Conservation (phyloP, 2,329 filamentous ascomycete species). For the Tympanopsis confertula region DNA sequence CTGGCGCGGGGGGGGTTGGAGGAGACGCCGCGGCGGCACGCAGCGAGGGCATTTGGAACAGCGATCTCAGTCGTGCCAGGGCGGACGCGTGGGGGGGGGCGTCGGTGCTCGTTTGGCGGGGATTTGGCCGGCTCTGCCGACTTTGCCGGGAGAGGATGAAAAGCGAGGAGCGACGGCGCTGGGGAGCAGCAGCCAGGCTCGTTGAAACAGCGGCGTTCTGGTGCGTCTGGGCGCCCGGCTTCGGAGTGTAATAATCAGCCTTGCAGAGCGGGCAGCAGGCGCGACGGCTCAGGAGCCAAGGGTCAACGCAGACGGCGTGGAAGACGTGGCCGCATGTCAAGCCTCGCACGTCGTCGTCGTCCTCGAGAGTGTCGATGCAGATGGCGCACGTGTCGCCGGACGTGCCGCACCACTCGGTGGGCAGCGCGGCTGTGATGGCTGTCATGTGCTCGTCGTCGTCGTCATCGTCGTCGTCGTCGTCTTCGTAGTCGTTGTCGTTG, state of each 20-base stretch:
- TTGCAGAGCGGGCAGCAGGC: conserved; percentile 97
- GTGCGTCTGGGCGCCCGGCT: conserved; percentile 55
- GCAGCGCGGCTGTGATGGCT: conserved; percentile 70
- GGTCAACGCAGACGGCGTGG: conserved; percentile 89
- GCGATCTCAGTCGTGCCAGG: too few relatives aligned
- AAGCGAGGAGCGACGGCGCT: too few relatives aligned
- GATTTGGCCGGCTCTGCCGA: too few relatives aligned
- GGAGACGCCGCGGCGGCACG: too few relatives aligned
- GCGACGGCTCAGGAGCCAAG: conserved; percentile 86
- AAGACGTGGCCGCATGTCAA: conserved; percentile 96
- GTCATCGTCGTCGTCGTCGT: conserved; percentile 42
- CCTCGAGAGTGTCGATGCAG: conserved; percentile 85
- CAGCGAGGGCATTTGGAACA: too few relatives aligned
- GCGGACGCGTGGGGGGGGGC: too few relatives aligned
- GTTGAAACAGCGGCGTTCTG: background rate
- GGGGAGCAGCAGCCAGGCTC: too few relatives aligned
- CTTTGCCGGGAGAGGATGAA: too few relatives aligned
- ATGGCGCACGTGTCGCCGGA: conserved; percentile 93
- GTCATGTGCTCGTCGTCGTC: conserved; percentile 73
- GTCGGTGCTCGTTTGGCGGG: too few relatives aligned
- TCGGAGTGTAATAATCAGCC: conserved; percentile 91
- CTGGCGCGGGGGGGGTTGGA: too few relatives aligned
- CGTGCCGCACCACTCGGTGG: conserved; percentile 67
- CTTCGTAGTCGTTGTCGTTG: conserved; percentile 23
- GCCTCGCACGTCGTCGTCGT: conserved; percentile 89